Conservation (phyloP, 2,329 filamentous ascomycete genomes). For the Diplodia intermedia region DNA sequence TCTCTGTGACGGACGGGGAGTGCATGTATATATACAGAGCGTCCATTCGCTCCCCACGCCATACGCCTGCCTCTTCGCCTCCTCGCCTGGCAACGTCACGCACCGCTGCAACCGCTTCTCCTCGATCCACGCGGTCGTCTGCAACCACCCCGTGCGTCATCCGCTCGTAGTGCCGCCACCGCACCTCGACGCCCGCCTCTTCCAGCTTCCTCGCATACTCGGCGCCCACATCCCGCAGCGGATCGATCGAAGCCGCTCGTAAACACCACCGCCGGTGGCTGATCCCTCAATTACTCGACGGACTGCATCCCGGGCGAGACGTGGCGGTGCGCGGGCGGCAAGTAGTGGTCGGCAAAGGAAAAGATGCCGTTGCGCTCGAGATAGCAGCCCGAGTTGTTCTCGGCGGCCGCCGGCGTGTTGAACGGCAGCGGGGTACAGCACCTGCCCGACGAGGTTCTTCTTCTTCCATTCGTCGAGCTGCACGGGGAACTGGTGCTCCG, state of each 20-base stretch:
- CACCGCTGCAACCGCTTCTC: constrained; percentile 38
- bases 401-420: constrained; percentile 39
- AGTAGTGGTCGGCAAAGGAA: constrained; percentile 45
- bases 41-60: background rate
- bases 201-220: too few relatives aligned
- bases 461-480: constrained; percentile 45
- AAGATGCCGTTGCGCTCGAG: constrained; percentile 48
- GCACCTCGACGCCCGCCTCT: too few relatives aligned
- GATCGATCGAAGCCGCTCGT: too few relatives aligned
- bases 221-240: too few relatives aligned
- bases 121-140: constrained; percentile 40
- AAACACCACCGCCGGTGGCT: too few relatives aligned
- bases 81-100: constrained; percentile 29
- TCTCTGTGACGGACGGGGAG: constrained; percentile 33
- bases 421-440: constrained; percentile 45
- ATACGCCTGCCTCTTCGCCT: constrained; percentile 26
- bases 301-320: too few relatives aligned
- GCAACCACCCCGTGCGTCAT: background rate
- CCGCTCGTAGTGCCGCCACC: too few relatives aligned
- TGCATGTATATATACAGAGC: background rate
- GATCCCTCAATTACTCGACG: too few relatives aligned
- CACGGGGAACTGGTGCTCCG: constrained; percentile 43
- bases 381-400: constrained; percentile 41
- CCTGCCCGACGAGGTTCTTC: constrained; percentile 40
- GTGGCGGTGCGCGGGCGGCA: constrained; percentile 34